A percentile compares a stretch with the other conserved stretches of the same genome.
Conservation (phyloP, 306 rosid species). For the Neltuma alba region DNA sequence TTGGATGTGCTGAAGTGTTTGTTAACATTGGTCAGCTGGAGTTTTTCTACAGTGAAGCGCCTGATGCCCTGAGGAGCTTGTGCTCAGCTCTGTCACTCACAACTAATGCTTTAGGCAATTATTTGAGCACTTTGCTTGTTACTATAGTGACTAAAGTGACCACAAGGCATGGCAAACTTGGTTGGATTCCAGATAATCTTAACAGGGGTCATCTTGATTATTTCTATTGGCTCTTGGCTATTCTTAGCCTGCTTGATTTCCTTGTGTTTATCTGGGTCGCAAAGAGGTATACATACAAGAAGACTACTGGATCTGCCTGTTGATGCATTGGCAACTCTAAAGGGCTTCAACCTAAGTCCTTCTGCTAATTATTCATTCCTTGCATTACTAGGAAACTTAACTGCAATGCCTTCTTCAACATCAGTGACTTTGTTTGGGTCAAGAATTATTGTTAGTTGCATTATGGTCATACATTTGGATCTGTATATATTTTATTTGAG, state of each 20-base stretch:
- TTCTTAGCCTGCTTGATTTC: no score
- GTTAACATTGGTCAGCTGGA: conserved; percentile 67
- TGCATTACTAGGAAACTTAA: no score
- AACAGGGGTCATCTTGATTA: conserved; percentile 85
- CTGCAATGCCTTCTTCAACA: no score
- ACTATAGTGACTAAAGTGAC: conserved; percentile 60
- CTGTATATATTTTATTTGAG: conserved; percentile 16
- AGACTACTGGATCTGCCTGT: no score
- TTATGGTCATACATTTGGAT: no score
- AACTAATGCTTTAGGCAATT: conserved; percentile 64
- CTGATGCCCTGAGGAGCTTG: conserved; percentile 86
- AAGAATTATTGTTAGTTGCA: no score
- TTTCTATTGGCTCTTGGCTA: conserved; percentile 72
- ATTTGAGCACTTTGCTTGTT: conserved; percentile 73
- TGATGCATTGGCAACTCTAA: no score
- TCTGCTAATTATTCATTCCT: no score
- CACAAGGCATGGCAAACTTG: conserved; percentile 59
- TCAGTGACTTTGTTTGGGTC: no score
- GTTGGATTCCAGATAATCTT: conserved; percentile 83
- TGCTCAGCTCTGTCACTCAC: conserved; percentile 76
- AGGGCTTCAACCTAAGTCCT: no score
- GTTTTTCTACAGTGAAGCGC: conserved; percentile 79
- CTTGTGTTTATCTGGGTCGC: no score
- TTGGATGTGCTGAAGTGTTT: conserved; percentile 84
- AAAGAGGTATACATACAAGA: no score